These are phyloP conservation scores for Tolypocladium ovalisporum DNA, from an alignment of 2,329 filamentous ascomycete genomes.

Conservation along the genomic window DNA sequence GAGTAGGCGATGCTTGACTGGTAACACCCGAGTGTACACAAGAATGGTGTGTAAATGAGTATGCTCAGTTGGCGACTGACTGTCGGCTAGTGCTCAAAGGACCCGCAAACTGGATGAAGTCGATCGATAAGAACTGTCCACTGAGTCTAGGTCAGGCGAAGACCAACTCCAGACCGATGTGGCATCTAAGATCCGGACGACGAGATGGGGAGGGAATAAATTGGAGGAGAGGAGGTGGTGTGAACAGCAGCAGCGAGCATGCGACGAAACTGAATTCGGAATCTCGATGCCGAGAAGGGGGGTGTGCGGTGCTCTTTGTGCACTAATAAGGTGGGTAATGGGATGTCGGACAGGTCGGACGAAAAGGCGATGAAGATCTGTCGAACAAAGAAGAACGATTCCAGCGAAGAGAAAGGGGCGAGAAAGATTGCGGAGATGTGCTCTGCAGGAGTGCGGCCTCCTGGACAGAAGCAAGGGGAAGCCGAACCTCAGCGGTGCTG, in stretches of 20 bases:
- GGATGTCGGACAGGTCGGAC: not conserved
- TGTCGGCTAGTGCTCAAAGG: not conserved
- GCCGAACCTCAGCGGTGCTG: not conserved
- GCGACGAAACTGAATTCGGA: slow-evolving; percentile 1
- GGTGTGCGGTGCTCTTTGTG: not conserved
- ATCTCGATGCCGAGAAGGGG: slow-evolving; percentile 5
- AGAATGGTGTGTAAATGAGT: not conserved
- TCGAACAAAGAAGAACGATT: not conserved
- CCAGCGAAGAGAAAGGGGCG: not conserved
- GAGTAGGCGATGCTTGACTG: not conserved
- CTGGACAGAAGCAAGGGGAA: not conserved
- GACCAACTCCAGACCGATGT: not conserved
- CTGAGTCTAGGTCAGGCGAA: not conserved
- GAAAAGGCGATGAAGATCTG: not conserved
- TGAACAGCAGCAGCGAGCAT: not conserved
- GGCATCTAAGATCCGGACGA: not conserved
- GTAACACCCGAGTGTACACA: not conserved
- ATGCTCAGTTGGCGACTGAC: not conserved
- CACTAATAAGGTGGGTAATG: not conserved
- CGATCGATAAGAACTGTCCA: not conserved
- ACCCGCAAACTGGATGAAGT: not conserved
- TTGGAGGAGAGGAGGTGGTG: not conserved
- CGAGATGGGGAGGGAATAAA: not conserved
- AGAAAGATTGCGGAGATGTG: not conserved
- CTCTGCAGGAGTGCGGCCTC: not conserved